A percentile compares a stretch with the other conserved stretches of the same genome.
Evolutionary conservation across 345 rosid genomes (phyloP).

Genomic region (Eucalyptus victrix): DNA sequence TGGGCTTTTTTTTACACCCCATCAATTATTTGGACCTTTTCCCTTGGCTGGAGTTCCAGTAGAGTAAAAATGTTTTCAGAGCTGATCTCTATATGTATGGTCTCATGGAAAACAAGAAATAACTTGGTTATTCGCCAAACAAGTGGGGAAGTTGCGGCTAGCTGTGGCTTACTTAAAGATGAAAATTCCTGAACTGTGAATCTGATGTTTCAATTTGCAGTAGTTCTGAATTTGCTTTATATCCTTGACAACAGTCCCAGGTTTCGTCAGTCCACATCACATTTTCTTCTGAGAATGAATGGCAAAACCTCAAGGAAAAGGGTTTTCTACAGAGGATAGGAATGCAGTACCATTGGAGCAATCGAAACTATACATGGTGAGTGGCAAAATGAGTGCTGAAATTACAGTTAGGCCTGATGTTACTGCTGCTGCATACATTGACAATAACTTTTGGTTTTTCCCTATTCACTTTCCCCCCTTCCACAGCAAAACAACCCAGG

Average conservation of each 20-base stretch:
- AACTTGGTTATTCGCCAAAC: neutral
- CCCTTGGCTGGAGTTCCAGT: neutral
- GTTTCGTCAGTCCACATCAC: constrained; percentile 86
- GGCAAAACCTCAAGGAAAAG: constrained; percentile 48
- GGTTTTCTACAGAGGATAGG: constrained; percentile 85
- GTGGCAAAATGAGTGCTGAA: neutral
- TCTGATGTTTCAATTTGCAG: neutral
- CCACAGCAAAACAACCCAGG: neutral
- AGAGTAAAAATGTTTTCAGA: neutral
- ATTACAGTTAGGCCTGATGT: neutral
- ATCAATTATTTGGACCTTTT: neutral
- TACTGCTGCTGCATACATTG: neutral
- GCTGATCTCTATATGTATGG: neutral
- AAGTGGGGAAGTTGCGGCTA: neutral
- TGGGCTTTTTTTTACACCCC: neutral
- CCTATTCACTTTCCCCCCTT: neutral
- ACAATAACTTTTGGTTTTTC: neutral
- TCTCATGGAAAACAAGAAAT: neutral
- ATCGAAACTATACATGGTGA: constrained; percentile 70
- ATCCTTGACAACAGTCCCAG: constrained; percentile 35
- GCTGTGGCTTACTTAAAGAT: neutral
- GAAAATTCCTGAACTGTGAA: neutral
- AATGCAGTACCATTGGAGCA: constrained; percentile 96
- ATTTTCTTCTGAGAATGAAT: constrained; percentile 72
- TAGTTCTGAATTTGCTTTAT: neutral